phyloP scores from a whole-genome alignment of 768 basidiomycete species.

The Boletus edulis region DNA sequence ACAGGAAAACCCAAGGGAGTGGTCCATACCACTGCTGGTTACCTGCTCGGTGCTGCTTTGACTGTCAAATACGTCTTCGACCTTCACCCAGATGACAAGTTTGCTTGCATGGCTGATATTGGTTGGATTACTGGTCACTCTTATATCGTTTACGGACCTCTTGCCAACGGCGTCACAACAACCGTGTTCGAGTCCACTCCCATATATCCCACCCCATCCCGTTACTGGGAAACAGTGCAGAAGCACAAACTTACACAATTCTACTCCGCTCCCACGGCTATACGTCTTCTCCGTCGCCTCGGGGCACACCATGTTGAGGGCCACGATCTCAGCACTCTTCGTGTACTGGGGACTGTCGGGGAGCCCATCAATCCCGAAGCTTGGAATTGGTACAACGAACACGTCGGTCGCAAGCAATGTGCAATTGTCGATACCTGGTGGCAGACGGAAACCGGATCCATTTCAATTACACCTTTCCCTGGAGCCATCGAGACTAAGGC shows the following conservation, averaged over 20 bases:
- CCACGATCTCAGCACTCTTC: constrained; percentile 77
- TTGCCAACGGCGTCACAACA: constrained; percentile 80
- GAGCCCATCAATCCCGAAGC: constrained; percentile 99
- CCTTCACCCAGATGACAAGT: constrained; percentile 92
- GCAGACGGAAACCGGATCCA: constrained; percentile 98
- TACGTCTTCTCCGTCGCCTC: constrained; percentile 82
- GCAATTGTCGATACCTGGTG: constrained; percentile 95
- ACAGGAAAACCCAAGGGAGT: constrained; percentile 98
- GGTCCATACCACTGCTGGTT: constrained; percentile 85
- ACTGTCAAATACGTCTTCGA: constrained; percentile 99
- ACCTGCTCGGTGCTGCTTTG: constrained; percentile 87
- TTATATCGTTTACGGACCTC: constrained; percentile 95
- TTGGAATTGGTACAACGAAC: constrained; percentile 98
- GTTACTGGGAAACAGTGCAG: constrained; percentile 96
- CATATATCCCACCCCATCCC: constrained; percentile 91
- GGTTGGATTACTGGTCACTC: constrained; percentile 99
- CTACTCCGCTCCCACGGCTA: constrained; percentile 94
- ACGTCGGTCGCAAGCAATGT: constrained; percentile 84
- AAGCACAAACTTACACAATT: constrained; percentile 94
- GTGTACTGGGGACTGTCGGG: constrained; percentile 90
- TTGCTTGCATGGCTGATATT: constrained; percentile 98
- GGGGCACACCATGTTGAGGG: constrained; percentile 83
- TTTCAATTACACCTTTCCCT: constrained; percentile 93
- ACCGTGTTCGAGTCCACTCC: constrained; percentile 96
- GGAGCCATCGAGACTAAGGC: constrained; percentile 96